These are phyloP conservation scores for Trichoderma citrinoviride DNA, from an alignment of 2,329 filamentous ascomycete species.

Conservation along the genomic window DNA sequence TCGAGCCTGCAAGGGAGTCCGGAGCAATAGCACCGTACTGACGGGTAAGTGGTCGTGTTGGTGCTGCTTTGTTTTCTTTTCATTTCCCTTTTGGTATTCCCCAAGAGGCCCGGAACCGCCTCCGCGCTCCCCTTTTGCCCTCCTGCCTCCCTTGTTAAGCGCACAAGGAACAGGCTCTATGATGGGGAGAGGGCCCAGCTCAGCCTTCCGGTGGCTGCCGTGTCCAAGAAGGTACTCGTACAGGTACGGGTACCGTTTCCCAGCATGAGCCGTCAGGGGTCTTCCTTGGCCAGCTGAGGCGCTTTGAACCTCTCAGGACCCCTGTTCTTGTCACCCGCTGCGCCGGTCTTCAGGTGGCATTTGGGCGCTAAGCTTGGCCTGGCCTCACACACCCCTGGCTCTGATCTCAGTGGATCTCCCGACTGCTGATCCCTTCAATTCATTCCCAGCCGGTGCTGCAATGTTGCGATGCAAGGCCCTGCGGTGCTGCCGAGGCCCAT, in stretches of 20 bases:
- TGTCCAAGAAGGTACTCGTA: not conserved
- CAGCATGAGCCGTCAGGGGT: slow-evolving; percentile 1
- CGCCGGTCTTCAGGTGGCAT: slow-evolving; percentile 21
- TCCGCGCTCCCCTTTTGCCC: not conserved
- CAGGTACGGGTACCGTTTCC: not conserved
- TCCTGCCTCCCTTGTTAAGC: not conserved
- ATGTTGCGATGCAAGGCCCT: slow-evolving; percentile 19
- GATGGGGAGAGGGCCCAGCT: not conserved
- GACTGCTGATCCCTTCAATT: slow-evolving; percentile 19
- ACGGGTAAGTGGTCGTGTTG: not conserved
- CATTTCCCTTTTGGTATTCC: not conserved
- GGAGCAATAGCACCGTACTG: not conserved
- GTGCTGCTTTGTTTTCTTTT: not conserved
- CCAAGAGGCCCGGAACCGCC: not conserved
- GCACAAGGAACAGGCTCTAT: not conserved
- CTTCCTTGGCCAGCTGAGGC: slow-evolving; percentile 20
- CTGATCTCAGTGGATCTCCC: slow-evolving; percentile 19
- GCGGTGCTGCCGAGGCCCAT: slow-evolving; percentile 10
- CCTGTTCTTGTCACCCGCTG: slow-evolving; percentile 2
- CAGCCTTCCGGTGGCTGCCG: not conserved
- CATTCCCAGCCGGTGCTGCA: slow-evolving; percentile 3
- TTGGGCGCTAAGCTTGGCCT: slow-evolving; percentile 15
- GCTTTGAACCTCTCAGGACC: slow-evolving; percentile 10
- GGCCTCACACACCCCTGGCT: not conserved
- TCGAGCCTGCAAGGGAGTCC: not conserved